Conservation (phyloP, 164 flowering plant species). For the Liriodendron chinense region DNA sequence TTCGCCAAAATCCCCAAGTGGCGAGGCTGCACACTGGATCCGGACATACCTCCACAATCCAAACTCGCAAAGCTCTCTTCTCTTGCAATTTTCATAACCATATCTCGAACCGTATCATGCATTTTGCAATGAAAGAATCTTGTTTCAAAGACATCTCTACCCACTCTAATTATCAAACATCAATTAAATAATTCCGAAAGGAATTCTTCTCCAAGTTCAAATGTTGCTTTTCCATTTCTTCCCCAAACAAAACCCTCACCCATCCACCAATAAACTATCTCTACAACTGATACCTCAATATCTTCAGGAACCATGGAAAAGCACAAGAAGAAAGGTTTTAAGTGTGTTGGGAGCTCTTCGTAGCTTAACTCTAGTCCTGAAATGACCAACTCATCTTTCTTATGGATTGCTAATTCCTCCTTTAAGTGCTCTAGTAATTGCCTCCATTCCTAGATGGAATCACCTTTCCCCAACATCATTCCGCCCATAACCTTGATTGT, state of each 20-base stretch:
- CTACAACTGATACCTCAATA: neutral
- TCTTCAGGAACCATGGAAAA: constrained; percentile 1
- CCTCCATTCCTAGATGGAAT: neutral
- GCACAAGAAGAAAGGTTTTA: neutral
- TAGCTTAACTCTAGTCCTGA: neutral
- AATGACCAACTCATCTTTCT: neutral
- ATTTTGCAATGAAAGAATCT: rapidly evolving
- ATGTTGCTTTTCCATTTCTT: neutral
- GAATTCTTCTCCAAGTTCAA: neutral
- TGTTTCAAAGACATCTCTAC: neutral
- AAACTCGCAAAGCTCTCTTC: neutral
- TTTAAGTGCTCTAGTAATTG: neutral
- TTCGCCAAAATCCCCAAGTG: neutral
- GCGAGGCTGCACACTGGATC: neutral
- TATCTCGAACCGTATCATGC: neutral
- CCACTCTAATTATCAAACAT: neutral
- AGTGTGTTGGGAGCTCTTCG: constrained; percentile 2
- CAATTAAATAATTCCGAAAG: neutral
- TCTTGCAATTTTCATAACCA: constrained; percentile 2
- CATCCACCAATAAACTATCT: neutral
- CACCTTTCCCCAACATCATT: neutral
- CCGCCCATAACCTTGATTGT: constrained; percentile 3
- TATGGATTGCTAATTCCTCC: neutral
- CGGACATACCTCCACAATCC: neutral
- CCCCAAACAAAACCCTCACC: neutral